Evolutionary conservation across 2,329 filamentous ascomycete species (phyloP).

Genomic region (Colletotrichum costaricense): DNA sequence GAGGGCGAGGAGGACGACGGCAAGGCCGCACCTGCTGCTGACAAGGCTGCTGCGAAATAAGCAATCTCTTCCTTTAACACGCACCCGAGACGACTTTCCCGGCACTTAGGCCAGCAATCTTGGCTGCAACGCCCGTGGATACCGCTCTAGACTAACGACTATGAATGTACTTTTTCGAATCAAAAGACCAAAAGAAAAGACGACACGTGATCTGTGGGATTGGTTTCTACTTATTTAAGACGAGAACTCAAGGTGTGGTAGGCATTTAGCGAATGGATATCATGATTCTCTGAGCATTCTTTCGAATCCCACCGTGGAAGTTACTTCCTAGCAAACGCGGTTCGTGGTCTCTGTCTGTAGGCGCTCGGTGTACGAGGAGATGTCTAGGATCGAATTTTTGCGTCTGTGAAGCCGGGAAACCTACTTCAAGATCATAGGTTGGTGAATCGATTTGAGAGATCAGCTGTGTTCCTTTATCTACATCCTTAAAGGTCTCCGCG

Average conservation of each 20-base stretch:
- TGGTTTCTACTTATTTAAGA: neutral
- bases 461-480: no score
- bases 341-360: neutral
- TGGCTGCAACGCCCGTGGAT: slow-evolving; percentile 2
- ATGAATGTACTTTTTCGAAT: slow-evolving; percentile 32
- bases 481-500: no score
- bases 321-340: neutral
- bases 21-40: slow-evolving; percentile 21
- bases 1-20: slow-evolving; percentile 66
- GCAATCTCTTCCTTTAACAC: neutral
- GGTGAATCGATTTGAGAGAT: neutral
- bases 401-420: no score
- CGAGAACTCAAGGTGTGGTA: neutral
- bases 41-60: slow-evolving; percentile 34
- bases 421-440: neutral
- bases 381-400: neutral
- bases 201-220: slow-evolving; percentile 8
- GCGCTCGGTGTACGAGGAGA: neutral
- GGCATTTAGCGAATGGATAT: slow-evolving; percentile 15
- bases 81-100: slow-evolving; percentile 14
- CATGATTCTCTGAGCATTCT: neutral
- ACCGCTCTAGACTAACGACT: slow-evolving; percentile 34
- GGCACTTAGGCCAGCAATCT: neutral
- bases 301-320: neutral
- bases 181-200: slow-evolving; percentile 25